Conservation (phyloP, 2,329 filamentous ascomycete genomes). For the Fusarium hostae region DNA sequence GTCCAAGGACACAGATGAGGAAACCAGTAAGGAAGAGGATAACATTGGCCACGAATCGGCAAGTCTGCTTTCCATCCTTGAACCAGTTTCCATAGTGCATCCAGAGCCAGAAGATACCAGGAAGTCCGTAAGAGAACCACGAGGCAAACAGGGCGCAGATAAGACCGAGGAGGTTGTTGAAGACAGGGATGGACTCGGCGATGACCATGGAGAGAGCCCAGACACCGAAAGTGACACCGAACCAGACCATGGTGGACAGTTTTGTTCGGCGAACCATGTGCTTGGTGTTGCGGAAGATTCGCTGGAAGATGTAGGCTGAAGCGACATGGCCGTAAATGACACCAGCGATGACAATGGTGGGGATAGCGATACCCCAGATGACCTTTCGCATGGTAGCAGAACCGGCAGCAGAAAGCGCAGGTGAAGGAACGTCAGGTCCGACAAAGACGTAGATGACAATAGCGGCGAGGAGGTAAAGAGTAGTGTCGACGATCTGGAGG, state of each 20-base stretch:
- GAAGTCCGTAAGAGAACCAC: constrained; percentile 71
- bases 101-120: constrained; percentile 60
- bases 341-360: constrained; percentile 73
- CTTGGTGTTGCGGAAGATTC: constrained; percentile 69
- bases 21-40: constrained; percentile 49
- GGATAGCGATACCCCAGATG: constrained; percentile 74
- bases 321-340: constrained; percentile 77
- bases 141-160: constrained; percentile 72
- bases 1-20: constrained; percentile 52
- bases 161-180: constrained; percentile 72
- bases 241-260: constrained; percentile 66
- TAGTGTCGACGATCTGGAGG: constrained; percentile 68
- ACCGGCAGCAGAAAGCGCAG: constrained; percentile 72
- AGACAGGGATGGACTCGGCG: constrained; percentile 75
- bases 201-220: constrained; percentile 75
- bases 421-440: constrained; percentile 69
- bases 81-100: constrained; percentile 58
- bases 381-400: constrained; percentile 66
- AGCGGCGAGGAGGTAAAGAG: constrained; percentile 72
- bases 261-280: constrained; percentile 63
- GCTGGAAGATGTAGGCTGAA: constrained; percentile 72
- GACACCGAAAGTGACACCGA: constrained; percentile 62
- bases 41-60: constrained; percentile 49
- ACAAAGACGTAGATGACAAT: constrained; percentile 75
- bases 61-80: constrained; percentile 45